A percentile compares a stretch with the other conserved stretches of the same genome.
These are phyloP conservation scores for Fomitopsis palustris DNA, from an alignment of 1,284 basidiomycete genomes.

Conservation along the genomic window DNA sequence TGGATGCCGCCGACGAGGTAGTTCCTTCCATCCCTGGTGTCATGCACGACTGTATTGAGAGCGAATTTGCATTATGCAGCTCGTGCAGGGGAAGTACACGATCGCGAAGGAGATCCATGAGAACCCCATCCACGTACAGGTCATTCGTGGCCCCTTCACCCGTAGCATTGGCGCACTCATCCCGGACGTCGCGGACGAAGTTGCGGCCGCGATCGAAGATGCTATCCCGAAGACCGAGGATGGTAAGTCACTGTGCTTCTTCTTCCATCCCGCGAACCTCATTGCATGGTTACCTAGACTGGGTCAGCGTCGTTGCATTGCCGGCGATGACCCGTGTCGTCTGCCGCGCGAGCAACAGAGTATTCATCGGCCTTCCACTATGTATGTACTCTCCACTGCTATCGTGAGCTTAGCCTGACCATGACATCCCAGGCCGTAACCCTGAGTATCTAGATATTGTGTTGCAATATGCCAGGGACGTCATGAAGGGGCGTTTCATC, in stretches of 20 bases:
- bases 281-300: constrained; percentile 11
- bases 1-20: constrained; percentile 7
- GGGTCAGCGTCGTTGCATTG: constrained; percentile 28
- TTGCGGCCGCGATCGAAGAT: constrained; percentile 10
- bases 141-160: constrained; percentile 16
- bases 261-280: neutral
- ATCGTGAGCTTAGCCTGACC: neutral
- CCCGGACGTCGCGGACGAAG: constrained; percentile 17
- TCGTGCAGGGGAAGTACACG: constrained; percentile 9
- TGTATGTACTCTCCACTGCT: constrained; percentile 22
- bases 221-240: neutral
- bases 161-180: constrained; percentile 12
- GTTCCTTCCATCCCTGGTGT: constrained; percentile 18
- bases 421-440: constrained; percentile 16
- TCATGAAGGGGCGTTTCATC: constrained; percentile 15
- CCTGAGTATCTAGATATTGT: constrained; percentile 17
- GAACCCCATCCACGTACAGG: constrained; percentile 9
- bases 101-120: constrained; percentile 4
- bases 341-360: constrained; percentile 41
- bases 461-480: constrained; percentile 16
- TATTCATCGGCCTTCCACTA: constrained; percentile 41
- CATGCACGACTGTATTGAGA: neutral
- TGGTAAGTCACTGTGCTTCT: neutral
- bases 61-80: neutral
- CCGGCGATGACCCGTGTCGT: constrained; percentile 40